Percentiles rank a stretch among this genome's conserved stretches.
Conservation (phyloP, 75 land plant genomes). For the Cryptomeria japonica region DNA sequence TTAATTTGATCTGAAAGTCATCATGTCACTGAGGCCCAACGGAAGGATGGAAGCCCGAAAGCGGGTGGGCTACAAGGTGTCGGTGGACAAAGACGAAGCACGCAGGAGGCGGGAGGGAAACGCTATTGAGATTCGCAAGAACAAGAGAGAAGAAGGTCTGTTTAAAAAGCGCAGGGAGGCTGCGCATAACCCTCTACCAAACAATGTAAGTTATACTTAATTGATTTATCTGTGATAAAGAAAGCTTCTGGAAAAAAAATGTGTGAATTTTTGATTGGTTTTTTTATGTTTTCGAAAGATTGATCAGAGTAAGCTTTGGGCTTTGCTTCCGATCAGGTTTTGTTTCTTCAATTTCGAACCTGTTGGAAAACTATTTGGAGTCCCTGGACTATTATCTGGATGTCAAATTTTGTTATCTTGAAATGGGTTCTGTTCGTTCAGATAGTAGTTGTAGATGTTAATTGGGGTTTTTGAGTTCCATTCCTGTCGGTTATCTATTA, state of each 20-base stretch:
- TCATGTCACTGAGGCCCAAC: slow-evolving; percentile 46
- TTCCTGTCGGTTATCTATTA: background rate
- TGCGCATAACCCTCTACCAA: background rate
- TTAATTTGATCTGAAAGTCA: background rate
- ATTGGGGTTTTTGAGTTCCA: background rate
- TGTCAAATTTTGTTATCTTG: background rate
- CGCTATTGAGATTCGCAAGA: slow-evolving; percentile 53
- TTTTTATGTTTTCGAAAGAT: background rate
- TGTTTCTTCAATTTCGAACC: background rate
- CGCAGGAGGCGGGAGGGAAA: slow-evolving; percentile 49
- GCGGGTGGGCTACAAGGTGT: slow-evolving; percentile 33
- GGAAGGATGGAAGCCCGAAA: slow-evolving; percentile 44
- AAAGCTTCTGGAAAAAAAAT: too few species aligned
- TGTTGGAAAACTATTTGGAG: background rate
- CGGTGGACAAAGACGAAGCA: slow-evolving; percentile 46
- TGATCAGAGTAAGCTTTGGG: background rate
- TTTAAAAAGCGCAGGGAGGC: slow-evolving; percentile 37
- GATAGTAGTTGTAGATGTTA: background rate
- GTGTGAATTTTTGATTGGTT: too few species aligned
- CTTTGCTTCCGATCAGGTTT: background rate
- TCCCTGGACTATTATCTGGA: background rate
- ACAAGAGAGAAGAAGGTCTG: slow-evolving; percentile 46
- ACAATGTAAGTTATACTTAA: background rate
- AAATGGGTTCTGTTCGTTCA: background rate
- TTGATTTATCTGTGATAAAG: too few species aligned